Conservation (phyloP, 1,284 basidiomycete genomes). For the Marasmius sp. region DNA sequence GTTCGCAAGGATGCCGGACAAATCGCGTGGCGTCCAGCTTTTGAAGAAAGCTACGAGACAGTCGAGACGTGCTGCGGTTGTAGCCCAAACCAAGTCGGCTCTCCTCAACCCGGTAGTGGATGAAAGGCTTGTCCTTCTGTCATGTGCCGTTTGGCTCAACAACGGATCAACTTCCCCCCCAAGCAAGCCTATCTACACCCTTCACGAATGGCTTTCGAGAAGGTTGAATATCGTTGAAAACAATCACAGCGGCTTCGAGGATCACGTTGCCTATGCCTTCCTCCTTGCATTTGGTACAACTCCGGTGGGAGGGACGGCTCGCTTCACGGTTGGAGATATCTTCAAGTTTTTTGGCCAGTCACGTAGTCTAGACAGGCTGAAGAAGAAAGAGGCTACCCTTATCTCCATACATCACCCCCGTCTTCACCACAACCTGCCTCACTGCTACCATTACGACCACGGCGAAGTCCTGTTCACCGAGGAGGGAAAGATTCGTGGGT, state of each 20-base stretch:
- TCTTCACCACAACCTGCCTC: not conserved
- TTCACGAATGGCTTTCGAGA: not conserved
- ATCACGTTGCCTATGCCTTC: not conserved
- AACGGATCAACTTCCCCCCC: not conserved
- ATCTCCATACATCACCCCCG: not conserved
- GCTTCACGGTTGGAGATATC: not conserved
- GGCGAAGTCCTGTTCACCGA: not conserved
- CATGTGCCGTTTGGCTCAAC: not conserved
- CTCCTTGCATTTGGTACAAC: not conserved
- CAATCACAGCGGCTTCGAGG: not conserved
- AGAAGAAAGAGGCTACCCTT: not conserved
- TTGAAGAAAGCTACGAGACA: too few species aligned
- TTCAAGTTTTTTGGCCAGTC: not conserved
- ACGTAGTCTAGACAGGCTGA: not conserved
- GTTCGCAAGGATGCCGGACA: not conserved
- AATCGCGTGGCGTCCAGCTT: not conserved
- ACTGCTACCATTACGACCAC: not conserved
- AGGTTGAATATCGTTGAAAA: not conserved
- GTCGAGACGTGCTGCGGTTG: too few species aligned
- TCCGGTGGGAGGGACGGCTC: not conserved
- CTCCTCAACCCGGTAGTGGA: not conserved
- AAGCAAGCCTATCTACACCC: not conserved
- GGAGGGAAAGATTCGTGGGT: not conserved
- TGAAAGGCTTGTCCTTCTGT: not conserved
- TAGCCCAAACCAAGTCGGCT: too few species aligned